These are phyloP conservation scores for Pythium brassicae DNA, from an alignment of 352 stramenopile species.

Conservation along the genomic window DNA sequence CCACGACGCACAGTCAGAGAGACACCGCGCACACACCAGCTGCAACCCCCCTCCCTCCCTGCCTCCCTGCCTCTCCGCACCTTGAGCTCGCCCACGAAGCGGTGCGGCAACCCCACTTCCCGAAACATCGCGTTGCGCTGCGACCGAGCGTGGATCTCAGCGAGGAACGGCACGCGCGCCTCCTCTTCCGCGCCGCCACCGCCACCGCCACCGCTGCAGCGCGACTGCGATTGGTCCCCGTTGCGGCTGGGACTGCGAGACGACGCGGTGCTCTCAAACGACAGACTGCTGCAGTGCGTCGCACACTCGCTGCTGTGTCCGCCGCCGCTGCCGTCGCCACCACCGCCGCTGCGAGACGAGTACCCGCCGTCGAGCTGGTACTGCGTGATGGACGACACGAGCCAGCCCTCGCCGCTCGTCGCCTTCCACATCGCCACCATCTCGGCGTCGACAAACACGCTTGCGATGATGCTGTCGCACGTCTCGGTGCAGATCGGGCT, in stretches of 20 bases:
- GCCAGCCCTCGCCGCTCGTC: slow-evolving; percentile 67
- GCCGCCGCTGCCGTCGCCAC: no score
- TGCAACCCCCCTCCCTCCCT: neutral
- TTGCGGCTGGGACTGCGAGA: neutral
- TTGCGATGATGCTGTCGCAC: slow-evolving; percentile 55
- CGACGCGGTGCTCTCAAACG: neutral
- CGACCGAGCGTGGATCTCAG: slow-evolving; percentile 63
- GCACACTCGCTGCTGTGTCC: neutral
- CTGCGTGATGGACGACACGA: slow-evolving; percentile 79
- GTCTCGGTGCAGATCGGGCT: slow-evolving; percentile 61
- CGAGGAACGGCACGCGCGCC: slow-evolving; percentile 46
- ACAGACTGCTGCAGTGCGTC: neutral
- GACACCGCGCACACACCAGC: neutral
- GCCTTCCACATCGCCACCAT: slow-evolving; percentile 70
- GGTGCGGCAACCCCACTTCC: slow-evolving; percentile 67
- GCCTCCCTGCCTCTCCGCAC: slow-evolving; percentile 17
- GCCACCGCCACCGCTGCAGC: neutral
- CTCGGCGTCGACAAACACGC: slow-evolving; percentile 57
- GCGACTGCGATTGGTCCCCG: neutral
- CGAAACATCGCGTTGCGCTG: slow-evolving; percentile 80
- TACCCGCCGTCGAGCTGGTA: slow-evolving; percentile 71
- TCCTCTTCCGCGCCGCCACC: slow-evolving; percentile 24
- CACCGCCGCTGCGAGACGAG: slow-evolving; percentile 1
- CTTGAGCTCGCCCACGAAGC: slow-evolving; percentile 64
- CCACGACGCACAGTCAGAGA: neutral